Percentiles rank a stretch among this genome's conserved stretches.
Conservation (phyloP, 352 stramenopile species). For the Achlya hypogyna region DNA sequence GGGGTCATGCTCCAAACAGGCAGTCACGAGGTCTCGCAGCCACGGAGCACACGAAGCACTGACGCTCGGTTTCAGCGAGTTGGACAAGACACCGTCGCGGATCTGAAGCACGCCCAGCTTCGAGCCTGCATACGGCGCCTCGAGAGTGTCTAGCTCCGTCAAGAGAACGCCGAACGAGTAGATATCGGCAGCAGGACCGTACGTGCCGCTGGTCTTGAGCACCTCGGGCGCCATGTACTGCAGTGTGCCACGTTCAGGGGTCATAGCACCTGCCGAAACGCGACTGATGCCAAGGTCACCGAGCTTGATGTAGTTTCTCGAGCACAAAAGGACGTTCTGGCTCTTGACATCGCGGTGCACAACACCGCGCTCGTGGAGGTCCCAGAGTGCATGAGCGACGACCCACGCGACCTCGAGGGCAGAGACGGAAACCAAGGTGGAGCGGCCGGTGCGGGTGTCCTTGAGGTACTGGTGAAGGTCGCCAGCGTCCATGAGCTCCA, state of each 20-base stretch:
- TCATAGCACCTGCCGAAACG: not conserved
- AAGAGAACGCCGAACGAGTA: constrained; percentile 37
- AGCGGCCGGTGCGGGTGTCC: not conserved
- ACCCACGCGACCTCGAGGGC: not conserved
- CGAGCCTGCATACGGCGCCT: too few relatives aligned
- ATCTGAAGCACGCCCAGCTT: too few relatives aligned
- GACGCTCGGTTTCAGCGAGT: too few relatives aligned
- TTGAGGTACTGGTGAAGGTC: not conserved
- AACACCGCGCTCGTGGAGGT: not conserved
- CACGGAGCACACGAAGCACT: too few relatives aligned
- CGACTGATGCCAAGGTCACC: not conserved
- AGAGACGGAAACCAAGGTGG: not conserved
- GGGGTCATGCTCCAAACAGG: too few relatives aligned
- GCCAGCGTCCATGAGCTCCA: not conserved
- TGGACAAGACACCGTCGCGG: too few relatives aligned
- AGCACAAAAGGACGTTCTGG: not conserved
- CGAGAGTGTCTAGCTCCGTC: constrained; percentile 25
- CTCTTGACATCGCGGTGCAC: constrained; percentile 13
- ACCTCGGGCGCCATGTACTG: not conserved
- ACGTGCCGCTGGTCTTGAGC: not conserved
- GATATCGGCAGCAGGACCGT: not conserved
- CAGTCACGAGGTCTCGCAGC: too few relatives aligned
- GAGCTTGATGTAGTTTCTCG: not conserved
- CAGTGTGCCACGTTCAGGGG: not conserved
- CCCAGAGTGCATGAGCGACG: not conserved